Conservation (phyloP, 1,284 basidiomycete genomes). For the Cutaneotrichosporon sp. region DNA sequence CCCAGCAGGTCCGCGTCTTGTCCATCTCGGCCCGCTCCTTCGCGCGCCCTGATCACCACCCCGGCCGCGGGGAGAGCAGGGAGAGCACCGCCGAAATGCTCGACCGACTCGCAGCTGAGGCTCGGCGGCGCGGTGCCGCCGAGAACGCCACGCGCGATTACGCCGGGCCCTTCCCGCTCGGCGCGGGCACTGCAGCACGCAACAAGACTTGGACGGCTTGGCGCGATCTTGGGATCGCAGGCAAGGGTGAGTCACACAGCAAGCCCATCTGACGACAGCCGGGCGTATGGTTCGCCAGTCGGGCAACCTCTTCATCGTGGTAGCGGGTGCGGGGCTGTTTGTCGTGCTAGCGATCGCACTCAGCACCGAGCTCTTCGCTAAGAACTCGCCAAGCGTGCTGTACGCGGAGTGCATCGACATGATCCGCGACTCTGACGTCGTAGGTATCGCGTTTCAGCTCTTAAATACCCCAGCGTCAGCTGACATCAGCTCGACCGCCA, state of each 20-base stretch:
- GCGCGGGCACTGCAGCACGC: conserved; percentile 62
- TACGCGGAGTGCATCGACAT: conserved; percentile 82
- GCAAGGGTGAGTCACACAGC: conserved; percentile 67
- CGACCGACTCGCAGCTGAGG: conserved; percentile 29
- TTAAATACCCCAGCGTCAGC: neutral
- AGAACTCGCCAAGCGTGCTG: conserved; percentile 86
- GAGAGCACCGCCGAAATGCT: conserved; percentile 35
- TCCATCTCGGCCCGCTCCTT: neutral
- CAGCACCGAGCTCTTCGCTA: conserved; percentile 84
- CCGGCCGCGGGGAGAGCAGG: conserved; percentile 5
- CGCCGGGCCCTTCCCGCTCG: conserved; percentile 79
- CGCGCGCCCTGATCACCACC: conserved; percentile 7
- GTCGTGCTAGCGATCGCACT: conserved; percentile 79
- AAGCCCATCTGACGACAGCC: conserved; percentile 56
- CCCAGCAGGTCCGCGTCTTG: neutral
- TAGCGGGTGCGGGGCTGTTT: conserved; percentile 77
- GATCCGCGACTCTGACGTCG: conserved; percentile 70
- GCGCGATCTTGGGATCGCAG: conserved; percentile 74
- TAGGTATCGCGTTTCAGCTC: conserved; percentile 45
- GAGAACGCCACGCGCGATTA: conserved; percentile 32
- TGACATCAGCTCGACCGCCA: conserved; percentile 42
- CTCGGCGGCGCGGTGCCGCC: conserved; percentile 21
- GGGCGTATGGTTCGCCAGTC: conserved; percentile 74
- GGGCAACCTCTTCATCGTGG: conserved; percentile 76
- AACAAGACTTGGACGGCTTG: conserved; percentile 59